Percentiles rank a stretch among this genome's conserved stretches.
Evolutionary conservation across 306 rosid species (phyloP).

Genomic region (Vigna trinervia): DNA sequence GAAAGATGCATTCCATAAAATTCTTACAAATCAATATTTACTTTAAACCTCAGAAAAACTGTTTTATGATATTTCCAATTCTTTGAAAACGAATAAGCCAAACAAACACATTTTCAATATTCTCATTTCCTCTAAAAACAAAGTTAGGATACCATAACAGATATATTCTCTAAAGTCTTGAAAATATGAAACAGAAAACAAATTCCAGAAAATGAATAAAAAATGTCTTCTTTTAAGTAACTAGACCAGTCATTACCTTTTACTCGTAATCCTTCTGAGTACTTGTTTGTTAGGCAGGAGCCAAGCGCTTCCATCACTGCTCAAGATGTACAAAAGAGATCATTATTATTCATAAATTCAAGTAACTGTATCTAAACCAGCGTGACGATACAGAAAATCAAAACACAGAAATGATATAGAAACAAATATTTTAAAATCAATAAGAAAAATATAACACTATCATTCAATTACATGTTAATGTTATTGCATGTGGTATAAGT

Average conservation of each 20-base stretch:
- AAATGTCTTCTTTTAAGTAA: neutral
- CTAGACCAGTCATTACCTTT: slow-evolving; percentile 61
- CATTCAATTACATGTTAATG: neutral
- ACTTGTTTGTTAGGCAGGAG: slow-evolving; percentile 91
- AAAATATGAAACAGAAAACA: neutral
- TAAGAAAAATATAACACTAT: neutral
- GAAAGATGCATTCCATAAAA: slow-evolving; percentile 15
- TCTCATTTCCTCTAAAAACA: neutral
- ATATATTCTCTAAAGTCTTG: neutral
- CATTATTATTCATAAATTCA: neutral
- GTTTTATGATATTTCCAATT: neutral
- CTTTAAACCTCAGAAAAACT: neutral
- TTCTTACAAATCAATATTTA: neutral
- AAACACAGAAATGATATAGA: neutral
- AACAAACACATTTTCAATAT: neutral
- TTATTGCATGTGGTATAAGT: neutral
- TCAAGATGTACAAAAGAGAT: slow-evolving; percentile 64
- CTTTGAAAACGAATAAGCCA: neutral
- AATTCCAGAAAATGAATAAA: neutral
- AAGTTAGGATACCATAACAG: neutral
- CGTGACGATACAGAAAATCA: neutral
- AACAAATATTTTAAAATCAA: neutral
- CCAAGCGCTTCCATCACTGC: slow-evolving; percentile 99
- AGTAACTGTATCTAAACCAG: neutral
- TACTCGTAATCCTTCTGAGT: slow-evolving; percentile 93